These are phyloP conservation scores for Multifurca ochricompacta DNA, from an alignment of 768 basidiomycete genomes.

Conservation along the genomic window DNA sequence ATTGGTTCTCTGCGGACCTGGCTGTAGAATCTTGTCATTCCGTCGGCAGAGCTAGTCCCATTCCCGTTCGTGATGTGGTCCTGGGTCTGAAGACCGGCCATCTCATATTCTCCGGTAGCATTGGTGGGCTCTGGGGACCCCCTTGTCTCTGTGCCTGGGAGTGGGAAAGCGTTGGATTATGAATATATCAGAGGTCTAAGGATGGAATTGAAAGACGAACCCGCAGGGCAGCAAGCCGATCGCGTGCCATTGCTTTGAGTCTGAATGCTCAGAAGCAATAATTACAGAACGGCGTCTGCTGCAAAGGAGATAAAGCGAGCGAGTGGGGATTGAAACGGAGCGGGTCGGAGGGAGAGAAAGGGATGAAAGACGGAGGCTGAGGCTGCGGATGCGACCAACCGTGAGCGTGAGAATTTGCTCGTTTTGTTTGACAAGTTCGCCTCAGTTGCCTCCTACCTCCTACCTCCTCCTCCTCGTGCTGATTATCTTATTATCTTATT, in stretches of 20 bases:
- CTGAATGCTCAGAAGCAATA: neutral
- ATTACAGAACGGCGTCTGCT: neutral
- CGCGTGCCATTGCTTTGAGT: conserved; percentile 17
- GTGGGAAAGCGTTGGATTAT: neutral
- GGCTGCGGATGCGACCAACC: conserved; percentile 1
- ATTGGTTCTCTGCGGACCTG: conserved; percentile 24
- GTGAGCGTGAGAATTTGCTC: conserved; percentile 12
- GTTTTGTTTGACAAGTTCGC: too few species aligned
- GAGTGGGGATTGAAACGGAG: too few species aligned
- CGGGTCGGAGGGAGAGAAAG: neutral
- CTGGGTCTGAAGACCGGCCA: conserved; percentile 25
- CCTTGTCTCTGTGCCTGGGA: conserved; percentile 28
- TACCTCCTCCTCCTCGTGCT: too few species aligned
- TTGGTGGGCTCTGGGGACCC: conserved; percentile 20
- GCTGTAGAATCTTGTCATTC: conserved; percentile 28
- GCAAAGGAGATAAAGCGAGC: neutral
- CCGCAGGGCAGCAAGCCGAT: conserved; percentile 23
- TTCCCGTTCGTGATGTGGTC: conserved; percentile 20
- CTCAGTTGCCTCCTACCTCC: too few species aligned
- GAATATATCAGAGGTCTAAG: neutral
- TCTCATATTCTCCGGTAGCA: conserved; percentile 25
- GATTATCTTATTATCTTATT: conserved; percentile 11
- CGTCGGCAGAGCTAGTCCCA: conserved; percentile 21
- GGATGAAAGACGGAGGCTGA: neutral
- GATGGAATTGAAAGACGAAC: conserved; percentile 7